Evolutionary conservation across 192 early-diverging fungal species (phyloP).

Genomic region (Chytriomyces sp.): DNA sequence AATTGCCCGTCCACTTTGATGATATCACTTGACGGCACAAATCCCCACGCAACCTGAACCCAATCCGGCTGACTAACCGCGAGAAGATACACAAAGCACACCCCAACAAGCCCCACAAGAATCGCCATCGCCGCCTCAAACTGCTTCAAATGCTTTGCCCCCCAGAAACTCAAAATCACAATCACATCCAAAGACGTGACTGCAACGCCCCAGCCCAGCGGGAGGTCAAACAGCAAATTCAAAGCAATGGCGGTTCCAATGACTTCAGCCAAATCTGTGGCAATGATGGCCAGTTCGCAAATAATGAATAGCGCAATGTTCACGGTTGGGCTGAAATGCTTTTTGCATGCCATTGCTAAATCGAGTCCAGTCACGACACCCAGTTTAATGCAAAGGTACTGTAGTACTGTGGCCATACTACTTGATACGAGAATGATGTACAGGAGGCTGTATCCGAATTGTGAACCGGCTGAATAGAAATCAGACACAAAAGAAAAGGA

Average conservation of each 20-base stretch:
- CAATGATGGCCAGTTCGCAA: conserved; percentile 77
- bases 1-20: conserved; percentile 62
- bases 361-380: conserved; percentile 75
- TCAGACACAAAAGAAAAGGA: conserved; percentile 7
- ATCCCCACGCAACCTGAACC: conserved; percentile 67
- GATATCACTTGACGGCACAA: conserved; percentile 55
- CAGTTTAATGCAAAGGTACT: conserved; percentile 75
- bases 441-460: conserved; percentile 72
- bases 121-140: conserved; percentile 73
- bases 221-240: conserved; percentile 72
- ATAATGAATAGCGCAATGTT: conserved; percentile 73
- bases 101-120: conserved; percentile 62
- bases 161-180: conserved; percentile 65
- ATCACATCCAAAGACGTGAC: conserved; percentile 76
- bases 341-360: conserved; percentile 70
- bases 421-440: conserved; percentile 77
- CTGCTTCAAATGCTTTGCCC: conserved; percentile 61
- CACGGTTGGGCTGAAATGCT: conserved; percentile 57
- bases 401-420: conserved; percentile 75
- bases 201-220: conserved; percentile 72
- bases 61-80: conserved; percentile 62
- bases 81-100: conserved; percentile 74
- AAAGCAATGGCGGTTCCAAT: conserved; percentile 85
- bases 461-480: conserved; percentile 74
- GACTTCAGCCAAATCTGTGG: conserved; percentile 82